A percentile compares a stretch with the other conserved stretches of the same genome.
Conservation (phyloP, 495 filamentous ascomycete species). For the Chaetomium tenue region DNA sequence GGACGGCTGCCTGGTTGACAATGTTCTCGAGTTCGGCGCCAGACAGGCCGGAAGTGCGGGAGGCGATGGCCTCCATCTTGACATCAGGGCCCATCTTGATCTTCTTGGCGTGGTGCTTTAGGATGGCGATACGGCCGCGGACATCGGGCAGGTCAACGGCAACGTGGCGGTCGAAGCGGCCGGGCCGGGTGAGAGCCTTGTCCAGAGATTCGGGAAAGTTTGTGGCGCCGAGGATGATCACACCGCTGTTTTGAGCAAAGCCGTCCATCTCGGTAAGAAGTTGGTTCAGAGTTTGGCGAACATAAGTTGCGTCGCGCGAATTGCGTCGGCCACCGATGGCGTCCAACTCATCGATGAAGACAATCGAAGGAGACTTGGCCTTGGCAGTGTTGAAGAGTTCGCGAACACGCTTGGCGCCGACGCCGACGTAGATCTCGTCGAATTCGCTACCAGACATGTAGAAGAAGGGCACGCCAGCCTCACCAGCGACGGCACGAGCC, state of each 20-base stretch:
- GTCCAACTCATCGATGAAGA: slow-evolving; percentile 98
- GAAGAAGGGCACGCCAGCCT: slow-evolving; percentile 97
- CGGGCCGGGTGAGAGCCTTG: slow-evolving; percentile 90
- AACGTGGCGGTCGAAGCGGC: slow-evolving; percentile 92
- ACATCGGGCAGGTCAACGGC: slow-evolving; percentile 88
- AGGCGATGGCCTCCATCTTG: slow-evolving; percentile 76
- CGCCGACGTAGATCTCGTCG: slow-evolving; percentile 96
- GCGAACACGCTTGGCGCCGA: slow-evolving; percentile 95
- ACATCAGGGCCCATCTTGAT: slow-evolving; percentile 76
- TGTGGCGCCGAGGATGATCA: slow-evolving; percentile 92
- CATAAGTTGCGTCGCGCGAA: slow-evolving; percentile 89
- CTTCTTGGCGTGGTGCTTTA: slow-evolving; percentile 87
- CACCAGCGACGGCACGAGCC: slow-evolving; percentile 91
- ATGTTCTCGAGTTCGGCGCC: slow-evolving; percentile 95
- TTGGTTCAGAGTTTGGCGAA: slow-evolving; percentile 96
- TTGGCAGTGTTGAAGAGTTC: slow-evolving; percentile 91
- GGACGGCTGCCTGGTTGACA: slow-evolving; percentile 92
- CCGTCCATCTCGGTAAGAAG: slow-evolving; percentile 97
- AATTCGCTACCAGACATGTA: slow-evolving; percentile 99
- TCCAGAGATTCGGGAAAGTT: slow-evolving; percentile 94
- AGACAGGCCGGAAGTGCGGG: slow-evolving; percentile 85
- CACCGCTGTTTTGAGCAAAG: slow-evolving; percentile 88
- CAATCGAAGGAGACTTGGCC: slow-evolving; percentile 86
- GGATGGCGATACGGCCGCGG: slow-evolving; percentile 87
- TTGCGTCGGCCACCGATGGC: slow-evolving; percentile 94